Evolutionary conservation across 2,329 filamentous ascomycete genomes (phyloP).

Genomic region (Xylaria sp.): DNA sequence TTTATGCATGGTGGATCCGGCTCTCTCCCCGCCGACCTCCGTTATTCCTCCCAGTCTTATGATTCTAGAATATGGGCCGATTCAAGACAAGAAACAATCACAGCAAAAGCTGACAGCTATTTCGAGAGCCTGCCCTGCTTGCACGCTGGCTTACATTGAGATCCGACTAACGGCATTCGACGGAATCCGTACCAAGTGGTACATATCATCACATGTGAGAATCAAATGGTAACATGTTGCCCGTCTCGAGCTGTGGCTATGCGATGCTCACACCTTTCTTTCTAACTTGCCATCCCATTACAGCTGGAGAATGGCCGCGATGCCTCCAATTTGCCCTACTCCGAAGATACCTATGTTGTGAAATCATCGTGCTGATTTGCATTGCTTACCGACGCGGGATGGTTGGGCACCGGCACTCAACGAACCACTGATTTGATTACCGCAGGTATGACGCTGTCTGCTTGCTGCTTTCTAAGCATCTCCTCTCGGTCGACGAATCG

Average conservation of each 20-base stretch:
- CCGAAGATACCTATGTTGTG: conserved; percentile 1
- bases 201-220: conserved; percentile 12
- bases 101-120: neutral
- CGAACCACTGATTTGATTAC: conserved; percentile 8
- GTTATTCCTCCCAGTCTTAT: conserved; percentile 7
- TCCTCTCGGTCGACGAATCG: conserved; percentile 19
- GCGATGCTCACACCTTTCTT: conserved; percentile 7
- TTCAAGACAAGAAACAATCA: conserved; percentile 4
- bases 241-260: neutral
- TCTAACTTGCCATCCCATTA: neutral
- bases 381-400: conserved; percentile 8
- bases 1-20: neutral
- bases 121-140: neutral
- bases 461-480: neutral
- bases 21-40: conserved; percentile 18
- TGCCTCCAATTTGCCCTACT: neutral
- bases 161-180: neutral
- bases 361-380: neutral
- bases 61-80: conserved; percentile 21
- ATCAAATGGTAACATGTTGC: neutral
- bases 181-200: conserved; percentile 2
- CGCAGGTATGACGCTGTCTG: conserved; percentile 32
- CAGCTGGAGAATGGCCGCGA: neutral
- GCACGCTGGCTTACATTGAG: neutral
- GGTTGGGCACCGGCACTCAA: conserved; percentile 1